A percentile compares a stretch with the other conserved stretches of the same genome.
phyloP scores from a whole-genome alignment of 2,329 filamentous ascomycete genomes.

The Phaeosphaeria sp. region DNA sequence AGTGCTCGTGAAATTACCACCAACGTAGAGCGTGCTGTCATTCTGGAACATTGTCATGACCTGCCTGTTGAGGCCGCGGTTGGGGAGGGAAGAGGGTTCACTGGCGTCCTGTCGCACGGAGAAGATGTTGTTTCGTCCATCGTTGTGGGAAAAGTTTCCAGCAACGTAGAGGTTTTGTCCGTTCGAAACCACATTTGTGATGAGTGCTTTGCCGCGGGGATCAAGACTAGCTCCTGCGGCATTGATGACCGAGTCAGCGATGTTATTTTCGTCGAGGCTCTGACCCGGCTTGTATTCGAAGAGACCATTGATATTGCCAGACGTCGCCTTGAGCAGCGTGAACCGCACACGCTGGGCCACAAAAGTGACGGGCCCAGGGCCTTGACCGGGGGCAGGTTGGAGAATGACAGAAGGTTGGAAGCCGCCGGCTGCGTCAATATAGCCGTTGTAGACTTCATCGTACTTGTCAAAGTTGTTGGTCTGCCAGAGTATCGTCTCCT shows the following conservation, averaged over 20 bases:
- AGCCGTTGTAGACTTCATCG: conserved; percentile 87
- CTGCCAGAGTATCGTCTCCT: conserved; percentile 74
- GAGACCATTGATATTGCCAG: conserved; percentile 83
- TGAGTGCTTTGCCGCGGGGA: conserved; percentile 65
- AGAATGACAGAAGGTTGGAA: conserved; percentile 86
- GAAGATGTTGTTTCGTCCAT: conserved; percentile 75
- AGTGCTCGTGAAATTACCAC: conserved; percentile 83
- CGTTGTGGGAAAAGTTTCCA: conserved; percentile 77
- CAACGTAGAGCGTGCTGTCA: conserved; percentile 71
- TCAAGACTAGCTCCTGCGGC: conserved; percentile 73
- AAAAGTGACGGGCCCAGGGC: conserved; percentile 66
- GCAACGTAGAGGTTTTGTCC: conserved; percentile 73
- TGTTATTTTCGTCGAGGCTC: conserved; percentile 66
- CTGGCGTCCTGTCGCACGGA: conserved; percentile 65
- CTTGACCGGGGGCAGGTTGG: conserved; percentile 70
- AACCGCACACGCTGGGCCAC: conserved; percentile 93
- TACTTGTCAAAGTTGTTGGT: conserved; percentile 98
- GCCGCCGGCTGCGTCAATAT: conserved; percentile 76
- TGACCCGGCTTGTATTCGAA: conserved; percentile 83
- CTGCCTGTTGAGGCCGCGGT: conserved; percentile 78
- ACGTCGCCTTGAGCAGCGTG: conserved; percentile 73
- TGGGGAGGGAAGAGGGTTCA: conserved; percentile 67
- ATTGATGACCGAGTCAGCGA: conserved; percentile 77
- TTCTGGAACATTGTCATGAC: conserved; percentile 76
- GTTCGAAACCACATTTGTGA: conserved; percentile 72